A percentile compares a stretch with the other conserved stretches of the same genome.
phyloP scores from a whole-genome alignment of 495 filamentous ascomycete species.

The Tuber microsphaerosporum region DNA sequence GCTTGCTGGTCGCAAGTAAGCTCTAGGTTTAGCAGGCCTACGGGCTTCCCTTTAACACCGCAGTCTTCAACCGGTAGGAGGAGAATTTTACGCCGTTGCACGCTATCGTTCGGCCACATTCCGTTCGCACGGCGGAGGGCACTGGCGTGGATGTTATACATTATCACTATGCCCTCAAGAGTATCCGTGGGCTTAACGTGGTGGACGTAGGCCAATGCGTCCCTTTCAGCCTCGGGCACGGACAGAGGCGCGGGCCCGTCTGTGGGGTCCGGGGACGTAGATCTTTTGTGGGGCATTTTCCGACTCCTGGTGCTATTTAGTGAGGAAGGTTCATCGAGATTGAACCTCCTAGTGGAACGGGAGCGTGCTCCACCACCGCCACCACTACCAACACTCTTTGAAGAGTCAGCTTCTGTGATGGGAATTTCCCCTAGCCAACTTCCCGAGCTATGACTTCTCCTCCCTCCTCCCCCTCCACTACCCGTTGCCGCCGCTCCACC shows the following conservation, averaged over 20 bases:
- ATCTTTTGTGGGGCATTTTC: conserved; percentile 16
- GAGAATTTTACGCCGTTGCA: conserved; percentile 73
- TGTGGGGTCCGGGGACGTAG: conserved; percentile 43
- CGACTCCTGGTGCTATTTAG: not conserved
- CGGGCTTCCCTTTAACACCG: conserved; percentile 64
- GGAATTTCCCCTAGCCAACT: conserved; percentile 48
- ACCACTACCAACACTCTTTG: conserved; percentile 27
- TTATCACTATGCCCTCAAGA: conserved; percentile 80
- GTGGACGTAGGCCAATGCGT: conserved; percentile 81
- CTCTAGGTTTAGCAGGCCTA: not conserved
- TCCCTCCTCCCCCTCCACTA: conserved; percentile 23
- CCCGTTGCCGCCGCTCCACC: conserved; percentile 15
- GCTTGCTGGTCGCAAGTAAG: conserved; percentile 47
- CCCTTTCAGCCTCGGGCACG: conserved; percentile 53
- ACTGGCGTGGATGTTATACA: conserved; percentile 73
- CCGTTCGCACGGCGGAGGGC: conserved; percentile 80
- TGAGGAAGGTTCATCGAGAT: not conserved
- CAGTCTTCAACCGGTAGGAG: conserved; percentile 87
- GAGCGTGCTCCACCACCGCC: conserved; percentile 10
- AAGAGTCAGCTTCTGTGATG: conserved; percentile 47
- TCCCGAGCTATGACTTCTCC: conserved; percentile 44
- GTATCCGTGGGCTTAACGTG: conserved; percentile 75
- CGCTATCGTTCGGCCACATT: conserved; percentile 85
- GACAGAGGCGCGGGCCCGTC: conserved; percentile 49
- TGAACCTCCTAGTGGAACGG: conserved; percentile 17